A percentile compares a stretch with the other conserved stretches of the same genome.
Conservation (phyloP, 371 early-diverging fungal genomes). For the Mortierella sp. region DNA sequence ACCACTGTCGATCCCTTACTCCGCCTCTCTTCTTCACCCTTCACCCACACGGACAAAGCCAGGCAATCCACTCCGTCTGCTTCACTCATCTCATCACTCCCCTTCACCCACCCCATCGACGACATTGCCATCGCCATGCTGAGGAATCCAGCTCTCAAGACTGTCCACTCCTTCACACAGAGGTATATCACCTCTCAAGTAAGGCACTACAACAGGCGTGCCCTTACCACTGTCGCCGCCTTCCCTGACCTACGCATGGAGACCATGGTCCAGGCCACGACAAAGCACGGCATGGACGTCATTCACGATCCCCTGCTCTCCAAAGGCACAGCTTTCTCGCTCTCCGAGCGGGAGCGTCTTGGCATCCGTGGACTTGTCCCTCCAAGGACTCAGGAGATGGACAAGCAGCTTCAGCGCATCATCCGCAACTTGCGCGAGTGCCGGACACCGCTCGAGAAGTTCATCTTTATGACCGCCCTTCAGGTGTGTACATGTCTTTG, state of each 20-base stretch:
- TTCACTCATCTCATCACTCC: neutral
- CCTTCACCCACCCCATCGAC: slow-evolving; percentile 5
- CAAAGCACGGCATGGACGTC: slow-evolving; percentile 67
- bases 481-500: slow-evolving; percentile 34
- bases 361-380: slow-evolving; percentile 77
- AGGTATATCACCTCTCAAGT: slow-evolving; percentile 28
- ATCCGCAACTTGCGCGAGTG: slow-evolving; percentile 70
- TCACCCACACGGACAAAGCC: no score
- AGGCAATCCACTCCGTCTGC: neutral
- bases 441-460: slow-evolving; percentile 68
- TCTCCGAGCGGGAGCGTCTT: slow-evolving; percentile 71
- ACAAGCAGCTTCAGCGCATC: slow-evolving; percentile 68
- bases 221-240: slow-evolving; percentile 47
- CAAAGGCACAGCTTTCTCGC: slow-evolving; percentile 73
- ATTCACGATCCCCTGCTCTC: slow-evolving; percentile 70
- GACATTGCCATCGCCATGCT: slow-evolving; percentile 24
- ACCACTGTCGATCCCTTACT: no score
- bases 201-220: slow-evolving; percentile 46
- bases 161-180: slow-evolving; percentile 42
- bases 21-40: no score
- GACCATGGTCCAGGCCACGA: slow-evolving; percentile 65
- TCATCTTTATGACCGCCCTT: slow-evolving; percentile 59
- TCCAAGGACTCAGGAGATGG: slow-evolving; percentile 74
- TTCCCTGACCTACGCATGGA: slow-evolving; percentile 66
- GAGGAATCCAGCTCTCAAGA: slow-evolving; percentile 46